Evolutionary conservation across 768 basidiomycete species (phyloP).

Genomic region (Leccinellum luteum): DNA sequence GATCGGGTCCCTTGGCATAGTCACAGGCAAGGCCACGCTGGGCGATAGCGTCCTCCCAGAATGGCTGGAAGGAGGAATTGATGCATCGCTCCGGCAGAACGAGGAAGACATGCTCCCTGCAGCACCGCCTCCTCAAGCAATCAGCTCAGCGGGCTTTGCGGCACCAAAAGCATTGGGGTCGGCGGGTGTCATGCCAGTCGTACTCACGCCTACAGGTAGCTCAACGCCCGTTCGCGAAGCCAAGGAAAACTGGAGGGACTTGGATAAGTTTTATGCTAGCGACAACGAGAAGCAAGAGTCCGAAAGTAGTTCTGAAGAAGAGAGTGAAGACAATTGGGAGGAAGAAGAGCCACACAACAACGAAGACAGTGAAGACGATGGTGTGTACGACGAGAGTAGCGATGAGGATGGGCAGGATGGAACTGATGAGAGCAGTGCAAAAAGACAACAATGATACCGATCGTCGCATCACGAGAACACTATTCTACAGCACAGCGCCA

Average conservation of each 20-base stretch:
- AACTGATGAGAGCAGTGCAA: constrained; percentile 15
- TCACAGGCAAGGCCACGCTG: constrained; percentile 53
- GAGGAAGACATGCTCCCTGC: constrained; percentile 48
- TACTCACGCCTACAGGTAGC: constrained; percentile 53
- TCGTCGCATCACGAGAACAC: not conserved
- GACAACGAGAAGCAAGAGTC: constrained; percentile 34
- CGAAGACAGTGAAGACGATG: constrained; percentile 32
- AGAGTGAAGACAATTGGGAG: constrained; percentile 33
- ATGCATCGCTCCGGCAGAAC: constrained; percentile 68
- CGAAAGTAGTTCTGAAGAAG: constrained; percentile 28
- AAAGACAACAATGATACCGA: constrained; percentile 10
- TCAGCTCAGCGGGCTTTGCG: constrained; percentile 37
- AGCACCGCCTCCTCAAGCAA: constrained; percentile 36
- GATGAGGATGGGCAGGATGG: constrained; percentile 19
- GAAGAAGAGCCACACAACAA: constrained; percentile 26
- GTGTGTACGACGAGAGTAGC: constrained; percentile 15
- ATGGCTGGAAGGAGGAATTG: constrained; percentile 87
- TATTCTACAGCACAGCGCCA: constrained; percentile 37
- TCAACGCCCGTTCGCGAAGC: constrained; percentile 46
- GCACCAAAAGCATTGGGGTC: constrained; percentile 29
- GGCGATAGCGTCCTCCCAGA: constrained; percentile 58
- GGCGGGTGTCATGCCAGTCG: constrained; percentile 41
- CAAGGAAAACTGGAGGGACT: constrained; percentile 50
- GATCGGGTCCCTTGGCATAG: constrained; percentile 65
- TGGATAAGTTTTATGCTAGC: constrained; percentile 74